Evolutionary conservation across 192 early-diverging fungal species (phyloP).

Genomic region (Spizellomyces sp.): DNA sequence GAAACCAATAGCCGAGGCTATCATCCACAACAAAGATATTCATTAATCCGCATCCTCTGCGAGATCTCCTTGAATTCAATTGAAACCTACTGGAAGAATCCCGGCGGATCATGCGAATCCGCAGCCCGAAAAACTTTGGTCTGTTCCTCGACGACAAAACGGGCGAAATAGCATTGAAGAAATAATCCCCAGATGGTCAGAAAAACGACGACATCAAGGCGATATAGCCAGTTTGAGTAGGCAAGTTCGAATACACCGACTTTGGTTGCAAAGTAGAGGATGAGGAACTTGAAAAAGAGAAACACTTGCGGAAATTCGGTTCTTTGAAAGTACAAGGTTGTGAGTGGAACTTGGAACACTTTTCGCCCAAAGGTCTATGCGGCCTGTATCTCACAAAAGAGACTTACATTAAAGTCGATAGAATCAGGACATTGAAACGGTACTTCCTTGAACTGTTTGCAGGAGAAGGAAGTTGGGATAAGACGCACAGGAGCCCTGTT

Average conservation of each 20-base stretch:
- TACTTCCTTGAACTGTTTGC: constrained; percentile 3
- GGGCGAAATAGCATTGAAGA: constrained; percentile 40
- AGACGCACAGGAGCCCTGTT: constrained; percentile 20
- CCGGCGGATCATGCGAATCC: constrained; percentile 37
- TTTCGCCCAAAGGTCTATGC: neutral
- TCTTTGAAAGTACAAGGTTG: neutral
- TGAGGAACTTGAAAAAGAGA: constrained; percentile 20
- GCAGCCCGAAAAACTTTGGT: constrained; percentile 33
- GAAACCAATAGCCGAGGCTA: constrained; percentile 38
- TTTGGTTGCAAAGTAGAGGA: constrained; percentile 12
- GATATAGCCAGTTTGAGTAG: constrained; percentile 24
- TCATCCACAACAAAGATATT: neutral
- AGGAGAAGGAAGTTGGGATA: constrained; percentile 22
- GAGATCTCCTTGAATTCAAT: neutral
- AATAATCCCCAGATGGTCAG: constrained; percentile 37
- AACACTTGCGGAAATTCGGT: constrained; percentile 29
- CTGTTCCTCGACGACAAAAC: constrained; percentile 32
- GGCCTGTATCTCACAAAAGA: neutral
- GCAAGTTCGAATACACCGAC: constrained; percentile 14
- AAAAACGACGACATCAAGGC: constrained; percentile 30
- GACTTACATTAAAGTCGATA: constrained; percentile 19
- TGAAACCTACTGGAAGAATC: constrained; percentile 31
- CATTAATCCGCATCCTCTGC: neutral
- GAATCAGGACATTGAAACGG: constrained; percentile 14
- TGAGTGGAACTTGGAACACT: neutral